These are phyloP conservation scores for Lipomyces mesembrius DNA, from an alignment of 805 yeast species.

Conservation along the genomic window DNA sequence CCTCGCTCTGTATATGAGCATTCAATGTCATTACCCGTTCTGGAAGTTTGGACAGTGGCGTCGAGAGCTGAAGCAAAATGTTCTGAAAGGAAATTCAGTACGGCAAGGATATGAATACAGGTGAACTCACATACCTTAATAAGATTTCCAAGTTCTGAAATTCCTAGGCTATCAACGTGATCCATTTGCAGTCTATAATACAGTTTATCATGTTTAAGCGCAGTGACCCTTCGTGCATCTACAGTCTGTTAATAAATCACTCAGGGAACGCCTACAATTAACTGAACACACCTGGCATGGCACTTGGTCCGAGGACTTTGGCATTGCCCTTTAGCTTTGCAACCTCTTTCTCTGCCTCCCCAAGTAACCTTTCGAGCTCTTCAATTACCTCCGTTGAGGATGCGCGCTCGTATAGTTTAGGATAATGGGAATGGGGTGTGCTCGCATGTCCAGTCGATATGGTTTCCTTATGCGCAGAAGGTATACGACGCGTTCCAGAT, in stretches of 20 bases:
- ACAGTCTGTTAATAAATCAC: background rate
- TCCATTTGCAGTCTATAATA: conserved; percentile 35
- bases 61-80: conserved; percentile 50
- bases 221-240: conserved; percentile 18
- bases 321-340: conserved; percentile 23
- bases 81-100: conserved; percentile 18
- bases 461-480: background rate
- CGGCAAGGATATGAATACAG: background rate
- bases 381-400: conserved; percentile 13
- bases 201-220: conserved; percentile 10
- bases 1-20: conserved; percentile 24
- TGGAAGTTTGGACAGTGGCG: conserved; percentile 52
- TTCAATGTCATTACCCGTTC: conserved; percentile 24
- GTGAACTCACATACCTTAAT: conserved; percentile 25
- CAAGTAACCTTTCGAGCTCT: conserved; percentile 24
- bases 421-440: background rate
- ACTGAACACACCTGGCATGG: conserved; percentile 30
- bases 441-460: background rate
- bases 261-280: no score
- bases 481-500: background rate
- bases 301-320: conserved; percentile 25
- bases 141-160: conserved; percentile 35
- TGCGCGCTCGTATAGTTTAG: background rate
- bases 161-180: conserved; percentile 31
- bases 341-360: conserved; percentile 21